These are phyloP conservation scores for Euclidium syriacum DNA, from an alignment of 345 rosid genomes.

Conservation along the genomic window DNA sequence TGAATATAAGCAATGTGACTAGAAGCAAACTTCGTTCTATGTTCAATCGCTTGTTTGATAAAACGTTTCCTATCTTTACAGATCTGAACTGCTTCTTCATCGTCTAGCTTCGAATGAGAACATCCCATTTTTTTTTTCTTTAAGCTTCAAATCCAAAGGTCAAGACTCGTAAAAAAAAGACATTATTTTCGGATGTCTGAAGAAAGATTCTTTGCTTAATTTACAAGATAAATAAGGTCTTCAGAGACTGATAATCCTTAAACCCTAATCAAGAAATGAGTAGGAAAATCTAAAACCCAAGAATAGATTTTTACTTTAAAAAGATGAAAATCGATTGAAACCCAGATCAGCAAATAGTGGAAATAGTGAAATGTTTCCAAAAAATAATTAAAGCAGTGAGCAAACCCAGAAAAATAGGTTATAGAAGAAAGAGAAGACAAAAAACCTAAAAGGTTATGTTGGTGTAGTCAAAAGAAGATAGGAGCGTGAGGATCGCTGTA, in stretches of 20 bases:
- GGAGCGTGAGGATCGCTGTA: slow-evolving; percentile 30
- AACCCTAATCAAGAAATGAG: slow-evolving; percentile 23
- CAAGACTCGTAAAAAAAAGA: not conserved
- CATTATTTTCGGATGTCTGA: not conserved
- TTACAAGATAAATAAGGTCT: slow-evolving; percentile 19
- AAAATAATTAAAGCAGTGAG: not conserved
- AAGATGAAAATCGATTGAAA: not conserved
- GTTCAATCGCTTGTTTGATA: slow-evolving; percentile 87
- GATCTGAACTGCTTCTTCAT: slow-evolving; percentile 92
- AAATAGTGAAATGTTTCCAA: not conserved
- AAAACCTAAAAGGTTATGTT: slow-evolving; percentile 1
- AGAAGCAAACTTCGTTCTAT: slow-evolving; percentile 73
- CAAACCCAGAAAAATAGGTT: slow-evolving; percentile 14
- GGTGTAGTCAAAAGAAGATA: slow-evolving; percentile 16
- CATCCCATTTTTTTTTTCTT: slow-evolving; percentile 67
- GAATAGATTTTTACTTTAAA: not conserved
- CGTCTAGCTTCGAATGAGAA: slow-evolving; percentile 77
- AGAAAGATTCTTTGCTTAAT: slow-evolving; percentile 27
- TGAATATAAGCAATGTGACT: slow-evolving; percentile 76
- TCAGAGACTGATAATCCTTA: not conserved
- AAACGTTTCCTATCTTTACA: slow-evolving; percentile 85
- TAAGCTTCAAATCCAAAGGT: slow-evolving; percentile 4
- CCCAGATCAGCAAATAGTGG: not conserved
- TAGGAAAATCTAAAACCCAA: slow-evolving; percentile 6
- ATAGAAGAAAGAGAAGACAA: slow-evolving; percentile 1